phyloP scores from a whole-genome alignment of 1,139 yeast species.

The Saccharomyces pastorianus region DNA sequence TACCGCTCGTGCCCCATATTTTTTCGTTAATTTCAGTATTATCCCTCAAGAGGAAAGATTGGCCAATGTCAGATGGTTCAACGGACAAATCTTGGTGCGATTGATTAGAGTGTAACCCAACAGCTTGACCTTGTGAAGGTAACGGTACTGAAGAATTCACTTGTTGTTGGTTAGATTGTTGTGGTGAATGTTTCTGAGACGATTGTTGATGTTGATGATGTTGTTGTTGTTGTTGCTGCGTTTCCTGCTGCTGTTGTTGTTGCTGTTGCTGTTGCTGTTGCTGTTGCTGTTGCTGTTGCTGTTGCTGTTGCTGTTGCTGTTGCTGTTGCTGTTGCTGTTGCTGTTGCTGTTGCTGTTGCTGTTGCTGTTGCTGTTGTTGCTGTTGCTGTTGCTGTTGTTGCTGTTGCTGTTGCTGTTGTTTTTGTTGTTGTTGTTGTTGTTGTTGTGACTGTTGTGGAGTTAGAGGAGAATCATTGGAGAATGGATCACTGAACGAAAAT shows the following conservation, averaged over 20 bases:
- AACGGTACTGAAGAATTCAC: conserved; percentile 5
- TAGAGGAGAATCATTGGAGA: conserved; percentile 31
- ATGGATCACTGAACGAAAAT: conserved; percentile 63
- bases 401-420: no score
- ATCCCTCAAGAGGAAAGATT: conserved; percentile 49
- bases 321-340: no score
- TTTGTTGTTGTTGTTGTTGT: background rate
- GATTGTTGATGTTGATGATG: conserved; percentile 7
- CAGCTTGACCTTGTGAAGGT: background rate
- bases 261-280: no score
- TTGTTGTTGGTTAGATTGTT: background rate
- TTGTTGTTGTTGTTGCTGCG: no score
- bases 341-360: no score
- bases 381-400: no score
- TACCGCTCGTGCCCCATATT: conserved; percentile 39
- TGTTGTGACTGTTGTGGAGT: conserved; percentile 5
- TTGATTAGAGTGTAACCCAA: conserved; percentile 9
- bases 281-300: no score
- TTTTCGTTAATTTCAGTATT: conserved; percentile 36
- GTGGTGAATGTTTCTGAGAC: conserved; percentile 4
- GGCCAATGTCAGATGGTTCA: conserved; percentile 38
- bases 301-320: no score
- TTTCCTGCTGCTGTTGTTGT: no score
- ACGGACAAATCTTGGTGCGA: conserved; percentile 6
- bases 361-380: no score